Conservation (phyloP, 805 yeast species). For the Lachancea sp. region DNA sequence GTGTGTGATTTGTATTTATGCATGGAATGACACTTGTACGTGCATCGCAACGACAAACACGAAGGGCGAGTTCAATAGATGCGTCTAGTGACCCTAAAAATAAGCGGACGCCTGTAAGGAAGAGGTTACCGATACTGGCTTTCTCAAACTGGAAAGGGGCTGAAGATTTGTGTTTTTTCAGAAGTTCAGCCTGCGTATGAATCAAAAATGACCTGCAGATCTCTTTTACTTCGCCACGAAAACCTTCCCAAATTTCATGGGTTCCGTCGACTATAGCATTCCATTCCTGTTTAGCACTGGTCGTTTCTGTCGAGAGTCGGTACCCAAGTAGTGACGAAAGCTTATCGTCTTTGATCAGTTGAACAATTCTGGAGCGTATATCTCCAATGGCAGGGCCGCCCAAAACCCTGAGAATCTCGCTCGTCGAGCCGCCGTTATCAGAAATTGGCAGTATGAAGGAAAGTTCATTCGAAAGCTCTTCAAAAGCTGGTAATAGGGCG, state of each 20-base stretch:
- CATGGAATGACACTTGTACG: constrained; percentile 67
- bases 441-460: constrained; percentile 75
- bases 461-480: constrained; percentile 38
- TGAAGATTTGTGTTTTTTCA: constrained; percentile 50
- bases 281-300: constrained; percentile 68
- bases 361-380: constrained; percentile 70
- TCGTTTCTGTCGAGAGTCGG: constrained; percentile 28
- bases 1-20: constrained; percentile 74
- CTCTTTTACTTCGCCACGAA: constrained; percentile 58
- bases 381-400: constrained; percentile 98
- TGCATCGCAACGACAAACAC: constrained; percentile 43
- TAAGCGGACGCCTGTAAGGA: constrained; percentile 72
- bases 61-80: constrained; percentile 67
- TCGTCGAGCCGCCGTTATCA: constrained; percentile 93
- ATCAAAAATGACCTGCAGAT: constrained; percentile 71
- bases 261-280: constrained; percentile 68
- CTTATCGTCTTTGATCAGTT: constrained; percentile 55
- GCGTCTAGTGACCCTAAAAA: constrained; percentile 81
- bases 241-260: constrained; percentile 58
- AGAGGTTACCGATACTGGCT: constrained; percentile 81
- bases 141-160: constrained; percentile 55
- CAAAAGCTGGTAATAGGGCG: constrained; percentile 56
- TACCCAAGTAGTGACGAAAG: constrained; percentile 32
- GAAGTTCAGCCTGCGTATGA: constrained; percentile 69
- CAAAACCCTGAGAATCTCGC: constrained; percentile 75